Evolutionary conservation across 148 eudicot species (phyloP).

Genomic region (Pharnaceum exiguum): DNA sequence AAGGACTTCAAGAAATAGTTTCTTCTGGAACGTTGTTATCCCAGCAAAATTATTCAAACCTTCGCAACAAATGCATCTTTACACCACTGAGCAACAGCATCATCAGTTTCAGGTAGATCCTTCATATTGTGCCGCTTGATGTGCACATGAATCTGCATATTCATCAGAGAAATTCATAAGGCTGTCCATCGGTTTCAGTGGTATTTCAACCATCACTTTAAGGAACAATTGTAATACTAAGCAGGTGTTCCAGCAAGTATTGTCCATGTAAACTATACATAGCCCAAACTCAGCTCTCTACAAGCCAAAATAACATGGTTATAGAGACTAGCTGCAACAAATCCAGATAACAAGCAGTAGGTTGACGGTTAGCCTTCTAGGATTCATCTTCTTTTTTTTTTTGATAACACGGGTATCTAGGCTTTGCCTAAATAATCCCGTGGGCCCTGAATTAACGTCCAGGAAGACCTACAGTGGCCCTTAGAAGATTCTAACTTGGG

Average conservation of each 20-base stretch:
- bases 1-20: not conserved
- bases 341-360: too few species aligned
- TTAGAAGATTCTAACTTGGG: too few species aligned
- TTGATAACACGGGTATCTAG: too few species aligned
- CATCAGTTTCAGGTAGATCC: slow-evolving; percentile 83
- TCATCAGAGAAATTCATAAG: not conserved
- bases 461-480: too few species aligned
- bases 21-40: not conserved
- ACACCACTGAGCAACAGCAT: slow-evolving; percentile 95
- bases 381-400: too few species aligned
- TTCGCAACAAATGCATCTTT: slow-evolving; percentile 74
- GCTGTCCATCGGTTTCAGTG: not conserved
- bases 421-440: too few species aligned
- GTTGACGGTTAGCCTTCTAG: too few species aligned
- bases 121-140: slow-evolving; percentile 73
- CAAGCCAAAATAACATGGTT: too few species aligned
- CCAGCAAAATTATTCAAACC: slow-evolving; percentile 33
- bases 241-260: not conserved
- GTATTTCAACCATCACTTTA: not conserved
- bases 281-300: too few species aligned
- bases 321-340: too few species aligned
- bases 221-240: not conserved
- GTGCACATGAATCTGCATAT: slow-evolving; percentile 77
- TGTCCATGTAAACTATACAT: too few species aligned
- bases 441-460: too few species aligned